Conservation (phyloP, 768 basidiomycete genomes). For the Podaxis carcinomalis region DNA sequence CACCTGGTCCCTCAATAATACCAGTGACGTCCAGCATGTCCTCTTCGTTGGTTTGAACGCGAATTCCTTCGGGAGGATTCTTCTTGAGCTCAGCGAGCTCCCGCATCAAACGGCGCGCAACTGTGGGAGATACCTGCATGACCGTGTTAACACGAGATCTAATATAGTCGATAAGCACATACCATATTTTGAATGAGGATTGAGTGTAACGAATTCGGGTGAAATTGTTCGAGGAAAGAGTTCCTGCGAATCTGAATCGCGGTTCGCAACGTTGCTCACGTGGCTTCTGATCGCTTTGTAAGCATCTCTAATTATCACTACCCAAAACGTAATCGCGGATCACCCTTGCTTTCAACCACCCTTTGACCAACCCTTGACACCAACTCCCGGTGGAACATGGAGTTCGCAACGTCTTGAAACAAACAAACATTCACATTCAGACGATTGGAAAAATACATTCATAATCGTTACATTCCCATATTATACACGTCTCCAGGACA, state of each 20-base stretch:
- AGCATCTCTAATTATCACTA: neutral
- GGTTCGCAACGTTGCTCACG: conserved; percentile 10
- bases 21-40: conserved; percentile 87
- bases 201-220: neutral
- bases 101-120: conserved; percentile 81
- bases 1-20: conserved; percentile 88
- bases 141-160: neutral
- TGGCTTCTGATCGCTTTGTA: conserved; percentile 7
- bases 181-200: neutral
- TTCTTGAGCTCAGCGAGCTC: conserved; percentile 79
- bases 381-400: neutral
- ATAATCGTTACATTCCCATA: conserved; percentile 1
- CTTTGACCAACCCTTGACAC: neutral
- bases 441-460: neutral
- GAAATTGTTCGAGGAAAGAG: neutral
- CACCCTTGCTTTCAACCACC: neutral
- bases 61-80: conserved; percentile 89
- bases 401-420: neutral
- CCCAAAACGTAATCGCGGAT: neutral
- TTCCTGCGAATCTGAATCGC: conserved; percentile 3
- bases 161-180: neutral
- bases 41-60: conserved; percentile 80
- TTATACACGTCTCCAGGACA: conserved; percentile 1
- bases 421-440: neutral
- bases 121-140: conserved; percentile 34